These are phyloP conservation scores for Penicillium verhagenii DNA, from an alignment of 495 filamentous ascomycete genomes.

Conservation along the genomic window DNA sequence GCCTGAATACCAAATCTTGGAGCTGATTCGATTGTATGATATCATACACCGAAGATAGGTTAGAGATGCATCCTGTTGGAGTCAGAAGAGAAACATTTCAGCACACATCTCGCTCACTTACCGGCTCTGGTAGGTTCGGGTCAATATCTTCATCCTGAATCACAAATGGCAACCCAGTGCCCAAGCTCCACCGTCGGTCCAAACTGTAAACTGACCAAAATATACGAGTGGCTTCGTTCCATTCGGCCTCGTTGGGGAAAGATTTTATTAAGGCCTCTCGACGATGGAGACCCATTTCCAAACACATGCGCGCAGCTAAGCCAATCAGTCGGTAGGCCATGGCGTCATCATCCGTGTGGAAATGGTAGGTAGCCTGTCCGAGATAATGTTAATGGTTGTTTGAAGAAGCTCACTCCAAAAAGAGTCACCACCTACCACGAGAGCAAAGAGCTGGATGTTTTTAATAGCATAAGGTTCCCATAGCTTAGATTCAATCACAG, in stretches of 20 bases:
- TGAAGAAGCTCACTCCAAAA: no score
- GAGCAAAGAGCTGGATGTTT: slow-evolving; percentile 67
- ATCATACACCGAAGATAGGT: slow-evolving; percentile 79
- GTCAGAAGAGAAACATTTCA: neutral
- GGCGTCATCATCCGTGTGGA: slow-evolving; percentile 75
- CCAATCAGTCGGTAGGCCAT: slow-evolving; percentile 80
- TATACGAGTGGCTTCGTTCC: slow-evolving; percentile 57
- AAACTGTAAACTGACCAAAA: slow-evolving; percentile 84
- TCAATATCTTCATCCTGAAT: slow-evolving; percentile 84
- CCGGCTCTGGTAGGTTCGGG: slow-evolving; percentile 70
- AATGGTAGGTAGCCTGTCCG: slow-evolving; percentile 75
- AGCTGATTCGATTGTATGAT: slow-evolving; percentile 69
- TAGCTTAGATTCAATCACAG: slow-evolving; percentile 65
- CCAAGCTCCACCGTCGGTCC: slow-evolving; percentile 79
- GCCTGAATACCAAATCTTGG: slow-evolving; percentile 73
- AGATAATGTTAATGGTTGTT: neutral
- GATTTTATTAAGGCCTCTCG: slow-evolving; percentile 68
- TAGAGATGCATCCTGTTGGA: slow-evolving; percentile 56
- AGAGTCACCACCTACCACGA: slow-evolving; percentile 53
- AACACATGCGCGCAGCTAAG: slow-evolving; percentile 68
- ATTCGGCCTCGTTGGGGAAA: slow-evolving; percentile 58
- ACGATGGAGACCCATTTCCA: slow-evolving; percentile 79
- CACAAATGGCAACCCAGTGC: slow-evolving; percentile 77
- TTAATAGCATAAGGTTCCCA: slow-evolving; percentile 65
- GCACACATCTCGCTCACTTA: slow-evolving; percentile 37